Conservation (phyloP, 371 early-diverging fungal genomes). For the Haplosporangium sp. region DNA sequence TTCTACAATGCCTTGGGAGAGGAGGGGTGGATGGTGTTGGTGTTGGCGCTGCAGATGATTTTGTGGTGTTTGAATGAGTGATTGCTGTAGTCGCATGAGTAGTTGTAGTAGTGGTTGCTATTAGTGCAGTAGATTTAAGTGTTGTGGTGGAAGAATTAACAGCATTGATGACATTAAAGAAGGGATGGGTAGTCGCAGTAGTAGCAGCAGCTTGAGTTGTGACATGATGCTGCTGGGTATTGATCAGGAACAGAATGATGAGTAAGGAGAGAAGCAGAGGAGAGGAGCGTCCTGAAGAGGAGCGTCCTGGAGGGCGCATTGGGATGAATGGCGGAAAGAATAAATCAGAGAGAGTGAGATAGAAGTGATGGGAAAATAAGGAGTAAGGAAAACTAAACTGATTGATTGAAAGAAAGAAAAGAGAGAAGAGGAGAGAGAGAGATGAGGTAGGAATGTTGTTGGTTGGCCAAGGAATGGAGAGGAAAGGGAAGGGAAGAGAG, state of each 20-base stretch:
- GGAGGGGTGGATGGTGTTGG: background rate
- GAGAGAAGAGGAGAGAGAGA: background rate
- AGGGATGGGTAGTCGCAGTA: background rate
- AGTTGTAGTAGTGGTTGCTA: background rate
- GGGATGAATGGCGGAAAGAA: background rate
- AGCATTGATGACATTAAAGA: background rate
- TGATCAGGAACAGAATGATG: slow-evolving; percentile 9
- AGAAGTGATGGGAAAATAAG: background rate
- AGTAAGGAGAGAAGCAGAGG: background rate
- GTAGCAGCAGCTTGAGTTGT: background rate
- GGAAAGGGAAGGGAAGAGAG: background rate
- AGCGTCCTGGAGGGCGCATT: slow-evolving; percentile 7
- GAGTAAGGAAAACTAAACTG: too few relatives aligned
- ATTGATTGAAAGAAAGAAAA: too few relatives aligned
- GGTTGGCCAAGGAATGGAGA: background rate
- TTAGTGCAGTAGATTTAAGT: background rate
- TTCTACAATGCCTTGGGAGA: slow-evolving; percentile 14
- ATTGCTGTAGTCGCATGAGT: background rate
- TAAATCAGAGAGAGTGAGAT: background rate
- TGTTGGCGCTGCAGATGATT: background rate
- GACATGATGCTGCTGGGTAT: background rate
- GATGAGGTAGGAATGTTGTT: background rate
- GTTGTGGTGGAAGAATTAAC: background rate
- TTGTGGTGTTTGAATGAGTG: background rate
- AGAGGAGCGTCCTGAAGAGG: slow-evolving; percentile 8